phyloP scores from a whole-genome alignment of 805 yeast species.

The Lipomyces orientalis region DNA sequence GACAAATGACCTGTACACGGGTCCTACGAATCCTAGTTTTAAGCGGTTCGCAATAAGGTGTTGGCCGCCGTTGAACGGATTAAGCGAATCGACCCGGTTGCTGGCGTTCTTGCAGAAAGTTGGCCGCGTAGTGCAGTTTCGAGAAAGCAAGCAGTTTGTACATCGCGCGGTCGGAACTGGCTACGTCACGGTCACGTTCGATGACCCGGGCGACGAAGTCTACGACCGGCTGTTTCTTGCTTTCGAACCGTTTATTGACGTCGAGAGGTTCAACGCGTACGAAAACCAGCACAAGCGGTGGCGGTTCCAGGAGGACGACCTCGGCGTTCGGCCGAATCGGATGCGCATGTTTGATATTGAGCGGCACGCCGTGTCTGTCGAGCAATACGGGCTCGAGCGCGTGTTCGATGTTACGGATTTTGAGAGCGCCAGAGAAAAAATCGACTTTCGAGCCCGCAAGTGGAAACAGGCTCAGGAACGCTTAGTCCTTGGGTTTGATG shows the following conservation, averaged over 20 bases:
- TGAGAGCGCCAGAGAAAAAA: background rate
- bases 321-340: background rate
- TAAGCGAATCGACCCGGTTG: background rate
- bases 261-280: background rate
- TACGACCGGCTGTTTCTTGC: background rate
- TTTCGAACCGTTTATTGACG: constrained; percentile 2
- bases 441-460: background rate
- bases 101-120: background rate
- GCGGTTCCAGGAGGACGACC: background rate
- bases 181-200: constrained; percentile 1
- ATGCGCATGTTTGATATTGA: background rate
- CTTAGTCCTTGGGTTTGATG: constrained; percentile 2
- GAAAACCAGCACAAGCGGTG: background rate
- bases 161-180: background rate
- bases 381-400: background rate
- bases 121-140: background rate
- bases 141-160: background rate
- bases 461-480: background rate
- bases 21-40: background rate
- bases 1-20: background rate
- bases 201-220: constrained; percentile 2
- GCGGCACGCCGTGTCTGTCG: background rate
- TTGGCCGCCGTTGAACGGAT: background rate
- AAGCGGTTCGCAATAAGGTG: background rate
- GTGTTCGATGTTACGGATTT: background rate